Evolutionary conservation across 2,329 filamentous ascomycete genomes (phyloP).

Genomic region (Tolypocladium amazonense): DNA sequence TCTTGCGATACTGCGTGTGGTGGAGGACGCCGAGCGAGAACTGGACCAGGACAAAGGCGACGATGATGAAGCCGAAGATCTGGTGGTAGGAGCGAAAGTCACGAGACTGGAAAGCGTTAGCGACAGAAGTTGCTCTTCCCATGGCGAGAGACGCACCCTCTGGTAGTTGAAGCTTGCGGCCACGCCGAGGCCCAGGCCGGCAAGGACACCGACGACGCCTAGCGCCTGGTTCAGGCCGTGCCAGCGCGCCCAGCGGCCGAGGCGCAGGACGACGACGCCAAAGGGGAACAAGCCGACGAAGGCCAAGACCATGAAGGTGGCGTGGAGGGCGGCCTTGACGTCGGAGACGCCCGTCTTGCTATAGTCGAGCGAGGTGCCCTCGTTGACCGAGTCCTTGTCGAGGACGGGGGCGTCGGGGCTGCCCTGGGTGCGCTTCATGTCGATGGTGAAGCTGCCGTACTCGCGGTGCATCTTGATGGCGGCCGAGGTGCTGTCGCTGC

Average conservation of each 20-base stretch:
- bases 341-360: conserved; percentile 22
- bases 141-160: conserved; percentile 31
- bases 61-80: conserved; percentile 45
- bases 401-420: conserved; percentile 29
- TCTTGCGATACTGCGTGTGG: conserved; percentile 41
- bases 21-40: conserved; percentile 44
- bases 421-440: conserved; percentile 41
- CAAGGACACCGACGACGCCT: conserved; percentile 35
- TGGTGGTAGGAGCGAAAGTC: conserved; percentile 44
- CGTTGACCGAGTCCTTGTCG: conserved; percentile 18
- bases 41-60: conserved; percentile 40
- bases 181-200: conserved; percentile 43
- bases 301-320: conserved; percentile 42
- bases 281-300: conserved; percentile 46
- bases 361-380: conserved; percentile 23
- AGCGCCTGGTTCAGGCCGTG: conserved; percentile 43
- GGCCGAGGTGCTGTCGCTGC: conserved; percentile 30
- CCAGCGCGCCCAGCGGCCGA: conserved; percentile 40
- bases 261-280: conserved; percentile 41
- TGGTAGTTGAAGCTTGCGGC: conserved; percentile 41
- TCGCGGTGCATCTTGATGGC: conserved; percentile 39
- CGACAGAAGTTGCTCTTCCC: neutral
- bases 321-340: conserved; percentile 31
- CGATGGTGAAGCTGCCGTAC: conserved; percentile 45
- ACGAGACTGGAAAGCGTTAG: conserved; percentile 30